Percentiles rank a stretch among this genome's conserved stretches.
Evolutionary conservation across 2,329 filamentous ascomycete species (phyloP).

Genomic region (Penicillium sp.): DNA sequence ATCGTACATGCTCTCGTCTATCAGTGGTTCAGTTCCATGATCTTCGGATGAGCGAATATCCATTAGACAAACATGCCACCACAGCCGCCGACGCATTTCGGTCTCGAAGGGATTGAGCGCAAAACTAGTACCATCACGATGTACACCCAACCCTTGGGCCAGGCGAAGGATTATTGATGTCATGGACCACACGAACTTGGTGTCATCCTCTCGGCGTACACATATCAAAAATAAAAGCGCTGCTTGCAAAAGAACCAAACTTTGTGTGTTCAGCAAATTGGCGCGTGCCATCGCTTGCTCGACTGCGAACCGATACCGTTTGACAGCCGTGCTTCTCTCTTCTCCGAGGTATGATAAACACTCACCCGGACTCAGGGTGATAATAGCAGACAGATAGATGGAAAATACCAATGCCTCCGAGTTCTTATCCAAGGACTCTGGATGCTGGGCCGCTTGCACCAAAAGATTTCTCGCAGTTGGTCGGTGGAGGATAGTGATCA

Average conservation of each 20-base stretch:
- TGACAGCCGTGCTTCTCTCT: conserved; percentile 46
- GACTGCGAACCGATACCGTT: conserved; percentile 56
- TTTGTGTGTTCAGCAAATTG: conserved; percentile 57
- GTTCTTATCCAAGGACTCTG: conserved; percentile 48
- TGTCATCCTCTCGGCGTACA: conserved; percentile 39
- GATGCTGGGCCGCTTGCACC: conserved; percentile 46
- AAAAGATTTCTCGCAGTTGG: conserved; percentile 50
- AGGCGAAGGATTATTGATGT: conserved; percentile 40
- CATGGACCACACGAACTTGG: conserved; percentile 43
- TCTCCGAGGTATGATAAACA: conserved; percentile 47
- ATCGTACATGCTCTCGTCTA: conserved; percentile 43
- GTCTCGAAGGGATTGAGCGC: conserved; percentile 46
- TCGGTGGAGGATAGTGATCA: conserved; percentile 56
- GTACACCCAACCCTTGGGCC: conserved; percentile 45
- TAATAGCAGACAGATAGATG: conserved; percentile 55
- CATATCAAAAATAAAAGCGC: conserved; percentile 56
- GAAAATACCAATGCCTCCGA: conserved; percentile 56
- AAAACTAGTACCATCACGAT: conserved; percentile 48
- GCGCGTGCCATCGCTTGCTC: conserved; percentile 60
- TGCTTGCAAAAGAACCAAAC: conserved; percentile 57
- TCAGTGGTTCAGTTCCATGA: conserved; percentile 44
- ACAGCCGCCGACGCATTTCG: conserved; percentile 49
- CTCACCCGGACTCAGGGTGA: conserved; percentile 38
- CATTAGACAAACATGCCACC: conserved; percentile 47
- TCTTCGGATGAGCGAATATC: conserved; percentile 48